phyloP scores from a whole-genome alignment of 306 rosid species.

The Chamaecrista fasciculata region DNA sequence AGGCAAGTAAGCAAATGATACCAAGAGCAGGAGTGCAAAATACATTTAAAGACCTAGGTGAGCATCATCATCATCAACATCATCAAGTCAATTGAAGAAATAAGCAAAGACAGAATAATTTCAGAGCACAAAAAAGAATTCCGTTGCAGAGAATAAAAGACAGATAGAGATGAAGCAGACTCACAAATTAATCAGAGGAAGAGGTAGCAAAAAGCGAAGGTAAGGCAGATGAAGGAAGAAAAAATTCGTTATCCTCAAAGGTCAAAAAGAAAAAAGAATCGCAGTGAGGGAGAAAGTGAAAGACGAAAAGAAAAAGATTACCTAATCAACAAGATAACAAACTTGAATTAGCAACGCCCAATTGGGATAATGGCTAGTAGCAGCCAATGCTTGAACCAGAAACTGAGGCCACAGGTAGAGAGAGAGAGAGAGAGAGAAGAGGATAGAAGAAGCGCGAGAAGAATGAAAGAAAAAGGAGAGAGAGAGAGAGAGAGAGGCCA shows the following conservation, averaged over 20 bases:
- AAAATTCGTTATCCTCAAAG: not conserved
- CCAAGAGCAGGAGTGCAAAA: not conserved
- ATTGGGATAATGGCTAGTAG: conserved; percentile 16
- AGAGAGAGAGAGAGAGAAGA: not conserved
- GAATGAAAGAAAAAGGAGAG: conserved; percentile 24
- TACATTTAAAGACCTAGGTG: conserved; percentile 12
- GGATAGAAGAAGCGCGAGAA: conserved; percentile 27
- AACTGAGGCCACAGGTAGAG: conserved; percentile 17
- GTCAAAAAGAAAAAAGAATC: conserved; percentile 27
- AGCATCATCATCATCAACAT: conserved; percentile 24
- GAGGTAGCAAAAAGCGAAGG: conserved; percentile 12
- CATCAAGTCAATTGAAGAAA: conserved; percentile 21
- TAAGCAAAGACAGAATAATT: conserved; percentile 14
- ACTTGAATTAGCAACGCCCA: conserved; percentile 14
- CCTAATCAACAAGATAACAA: conserved; percentile 28
- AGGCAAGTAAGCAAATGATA: not conserved
- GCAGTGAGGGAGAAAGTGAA: conserved; percentile 1
- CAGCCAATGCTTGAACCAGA: conserved; percentile 26
- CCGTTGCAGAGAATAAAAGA: not conserved
- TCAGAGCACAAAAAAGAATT: not conserved
- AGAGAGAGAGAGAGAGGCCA: conserved; percentile 29
- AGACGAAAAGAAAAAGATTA: conserved; percentile 6
- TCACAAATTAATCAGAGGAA: conserved; percentile 17
- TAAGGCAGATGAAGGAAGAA: conserved; percentile 30
- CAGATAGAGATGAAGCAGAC: not conserved